Evolutionary conservation across 2,329 filamentous ascomycete genomes (phyloP).

Genomic region (Alternaria hordeiaustralica): DNA sequence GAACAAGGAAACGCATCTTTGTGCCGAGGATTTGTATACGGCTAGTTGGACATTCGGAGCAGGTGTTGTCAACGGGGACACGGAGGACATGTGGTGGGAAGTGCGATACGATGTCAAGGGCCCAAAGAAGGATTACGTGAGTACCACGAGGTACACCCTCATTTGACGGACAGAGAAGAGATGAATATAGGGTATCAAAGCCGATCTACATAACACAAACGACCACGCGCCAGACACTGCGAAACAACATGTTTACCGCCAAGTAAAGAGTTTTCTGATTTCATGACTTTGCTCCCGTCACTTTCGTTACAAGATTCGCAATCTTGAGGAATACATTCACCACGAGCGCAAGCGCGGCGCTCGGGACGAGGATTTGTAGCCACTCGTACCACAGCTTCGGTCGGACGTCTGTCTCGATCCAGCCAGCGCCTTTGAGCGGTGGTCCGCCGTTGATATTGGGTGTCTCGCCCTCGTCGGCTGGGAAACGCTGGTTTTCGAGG

Average conservation of each 20-base stretch:
- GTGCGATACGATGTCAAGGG: conserved; percentile 50
- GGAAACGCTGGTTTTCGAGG: conserved; percentile 76
- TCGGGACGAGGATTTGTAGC: conserved; percentile 53
- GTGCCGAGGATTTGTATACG: conserved; percentile 74
- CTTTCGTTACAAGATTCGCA: conserved; percentile 26
- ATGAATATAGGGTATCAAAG: conserved; percentile 21
- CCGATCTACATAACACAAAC: conserved; percentile 11
- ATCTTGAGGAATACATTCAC: conserved; percentile 39
- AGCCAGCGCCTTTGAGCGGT: conserved; percentile 46
- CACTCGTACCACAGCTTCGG: conserved; percentile 50
- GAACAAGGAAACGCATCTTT: conserved; percentile 72
- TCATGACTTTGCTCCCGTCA: conserved; percentile 16
- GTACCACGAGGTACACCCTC: conserved; percentile 41
- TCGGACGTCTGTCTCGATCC: conserved; percentile 57
- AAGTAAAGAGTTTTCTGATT: neutral
- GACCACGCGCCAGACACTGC: neutral
- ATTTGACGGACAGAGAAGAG: neutral
- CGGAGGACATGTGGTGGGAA: conserved; percentile 39
- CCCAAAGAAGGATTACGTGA: conserved; percentile 51
- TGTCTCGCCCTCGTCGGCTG: conserved; percentile 60
- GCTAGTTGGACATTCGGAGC: conserved; percentile 72
- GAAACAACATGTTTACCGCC: neutral
- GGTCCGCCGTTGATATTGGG: conserved; percentile 24
- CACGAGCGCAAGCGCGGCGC: conserved; percentile 46
- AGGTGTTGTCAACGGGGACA: conserved; percentile 15